Conservation (phyloP, 371 early-diverging fungal genomes). For the Mucor piriformis region DNA sequence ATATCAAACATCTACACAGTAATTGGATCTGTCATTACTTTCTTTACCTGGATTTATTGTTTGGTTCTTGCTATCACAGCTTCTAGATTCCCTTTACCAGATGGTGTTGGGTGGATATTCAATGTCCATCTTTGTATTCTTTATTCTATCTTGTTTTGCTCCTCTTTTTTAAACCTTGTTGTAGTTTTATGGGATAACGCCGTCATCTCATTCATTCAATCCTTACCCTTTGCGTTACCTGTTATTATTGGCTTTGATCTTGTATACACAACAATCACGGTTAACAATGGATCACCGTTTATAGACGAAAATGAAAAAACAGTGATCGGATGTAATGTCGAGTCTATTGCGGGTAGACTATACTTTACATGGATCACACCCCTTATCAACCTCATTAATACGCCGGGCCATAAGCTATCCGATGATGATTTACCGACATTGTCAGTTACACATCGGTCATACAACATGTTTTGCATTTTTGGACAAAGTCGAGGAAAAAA, state of each 20-base stretch:
- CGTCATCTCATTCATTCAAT: background rate
- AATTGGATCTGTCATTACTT: background rate
- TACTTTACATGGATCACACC: constrained; percentile 34
- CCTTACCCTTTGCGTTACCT: constrained; percentile 8
- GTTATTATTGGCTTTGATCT: constrained; percentile 29
- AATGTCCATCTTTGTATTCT: constrained; percentile 38
- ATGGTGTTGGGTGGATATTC: constrained; percentile 27
- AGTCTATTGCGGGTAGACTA: constrained; percentile 29
- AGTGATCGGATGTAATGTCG: constrained; percentile 11
- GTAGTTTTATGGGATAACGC: background rate
- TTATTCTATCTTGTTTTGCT: constrained; percentile 16
- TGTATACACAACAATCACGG: constrained; percentile 26
- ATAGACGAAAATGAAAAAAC: constrained; percentile 33
- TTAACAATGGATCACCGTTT: constrained; percentile 30
- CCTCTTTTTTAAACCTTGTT: constrained; percentile 5
- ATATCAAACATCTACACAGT: background rate
- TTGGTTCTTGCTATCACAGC: constrained; percentile 20
- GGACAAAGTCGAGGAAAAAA: constrained; percentile 18
- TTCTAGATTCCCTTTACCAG: constrained; percentile 13
- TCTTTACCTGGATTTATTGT: constrained; percentile 24
- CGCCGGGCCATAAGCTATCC: constrained; percentile 19
- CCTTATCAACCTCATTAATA: constrained; percentile 26
- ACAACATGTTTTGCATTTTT: constrained; percentile 32
- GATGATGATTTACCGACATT: constrained; percentile 38
- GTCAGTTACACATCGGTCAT: constrained; percentile 28